These are phyloP conservation scores for Aspergillus incahuasiensis DNA, from an alignment of 495 filamentous ascomycete genomes.

Conservation along the genomic window DNA sequence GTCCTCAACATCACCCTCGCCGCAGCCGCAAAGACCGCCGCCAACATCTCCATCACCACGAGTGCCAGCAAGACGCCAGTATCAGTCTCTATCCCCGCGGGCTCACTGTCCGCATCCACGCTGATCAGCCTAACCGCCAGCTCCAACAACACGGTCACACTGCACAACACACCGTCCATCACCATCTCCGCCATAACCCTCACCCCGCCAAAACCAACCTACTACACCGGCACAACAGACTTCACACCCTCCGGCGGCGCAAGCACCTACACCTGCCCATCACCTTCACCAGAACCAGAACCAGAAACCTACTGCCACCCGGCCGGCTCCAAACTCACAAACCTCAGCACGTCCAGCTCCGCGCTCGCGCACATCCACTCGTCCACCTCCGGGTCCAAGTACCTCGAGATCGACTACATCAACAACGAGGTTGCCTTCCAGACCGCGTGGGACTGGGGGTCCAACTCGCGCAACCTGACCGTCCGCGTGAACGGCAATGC, in stretches of 20 bases:
- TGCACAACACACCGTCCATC: constrained; percentile 18
- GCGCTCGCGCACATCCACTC: constrained; percentile 25
- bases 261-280: constrained; percentile 23
- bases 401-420: constrained; percentile 44
- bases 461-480: constrained; percentile 45
- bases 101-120: constrained; percentile 13
- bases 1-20: constrained; percentile 26
- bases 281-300: too few species aligned
- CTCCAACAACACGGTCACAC: constrained; percentile 28
- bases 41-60: constrained; percentile 8
- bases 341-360: constrained; percentile 21
- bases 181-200: constrained; percentile 24
- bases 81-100: neutral
- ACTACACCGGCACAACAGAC: constrained; percentile 31
- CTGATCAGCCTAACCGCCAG: constrained; percentile 26
- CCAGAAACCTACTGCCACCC: constrained; percentile 37
- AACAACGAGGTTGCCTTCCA: constrained; percentile 49
- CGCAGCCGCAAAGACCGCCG: neutral
- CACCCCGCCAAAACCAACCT: constrained; percentile 23
- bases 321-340: constrained; percentile 39
- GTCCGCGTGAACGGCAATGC: constrained; percentile 36
- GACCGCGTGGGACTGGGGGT: constrained; percentile 36
- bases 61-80: constrained; percentile 2
- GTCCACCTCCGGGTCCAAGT: constrained; percentile 29
- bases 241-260: constrained; percentile 33